Evolutionary conservation across 1,139 yeast species (phyloP), one percentile per base, ranked within the genome.

Genomic region (Hemisphaericaspora xylofermentans): DNA sequence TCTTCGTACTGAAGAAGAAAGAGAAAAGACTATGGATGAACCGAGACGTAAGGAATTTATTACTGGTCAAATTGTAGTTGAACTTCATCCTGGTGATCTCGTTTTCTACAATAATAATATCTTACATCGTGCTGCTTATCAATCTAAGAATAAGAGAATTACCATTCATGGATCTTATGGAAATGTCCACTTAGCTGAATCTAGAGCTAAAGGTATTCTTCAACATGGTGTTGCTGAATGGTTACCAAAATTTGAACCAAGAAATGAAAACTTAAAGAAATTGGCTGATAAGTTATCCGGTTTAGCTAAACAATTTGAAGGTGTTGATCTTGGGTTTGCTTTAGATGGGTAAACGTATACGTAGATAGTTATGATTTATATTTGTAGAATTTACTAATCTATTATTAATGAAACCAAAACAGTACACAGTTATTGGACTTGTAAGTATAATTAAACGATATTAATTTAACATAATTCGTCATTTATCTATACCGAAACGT

Each of bases 151-250:
- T 30, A 66, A 63, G 43, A 60, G 82, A 43, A 61, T 76, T 41
- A 77, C 82, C 1, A 57, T 76, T 27, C 82, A 76, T 51, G 82
- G 82, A 0, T 71, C 79, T 2, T 76, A 76, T 48, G 82, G 82
- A 3, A 77, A 74, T 51, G 66, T 55, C 26, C 61, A 63, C 25
- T 63, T 62, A 42, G 80, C 80, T 4, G 61, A 63, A 43, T 54
- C 64, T 19, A 62, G 82, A 45, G 80, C 82, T 3, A 67, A 66
- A 48, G 78, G 80, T 4, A 70, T 77, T 14, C 67, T 77, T 41
- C 82, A 77, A 53, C 80, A 76, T 49, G 82, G 81, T 0, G 80
- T 76, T 6, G 74, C 69, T 6, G 65, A 66, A 29, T 77, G 82
- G 82, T 59, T 76, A 33, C 68, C 71, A 14, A 52, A 64, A 5